Evolutionary conservation across 331 rosid genomes (phyloP).

Genomic region (Stylosanthes scabra): DNA sequence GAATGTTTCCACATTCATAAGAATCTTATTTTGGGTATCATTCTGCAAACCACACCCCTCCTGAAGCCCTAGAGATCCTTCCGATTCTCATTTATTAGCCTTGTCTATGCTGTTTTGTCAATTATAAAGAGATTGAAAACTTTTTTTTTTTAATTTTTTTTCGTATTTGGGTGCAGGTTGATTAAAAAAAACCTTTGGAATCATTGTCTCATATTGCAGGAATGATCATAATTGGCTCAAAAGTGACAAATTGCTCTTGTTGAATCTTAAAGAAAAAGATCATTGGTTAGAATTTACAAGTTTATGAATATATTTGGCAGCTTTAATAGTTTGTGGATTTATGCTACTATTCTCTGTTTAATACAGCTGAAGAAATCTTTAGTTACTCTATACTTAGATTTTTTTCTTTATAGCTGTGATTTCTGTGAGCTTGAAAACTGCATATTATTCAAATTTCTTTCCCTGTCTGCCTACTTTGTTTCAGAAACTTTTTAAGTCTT

Average conservation of each 20-base stretch:
- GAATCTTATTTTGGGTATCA: too few relatives aligned
- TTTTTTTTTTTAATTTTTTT: neutral
- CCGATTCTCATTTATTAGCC: slow-evolving; percentile 7
- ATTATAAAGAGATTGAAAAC: slow-evolving; percentile 22
- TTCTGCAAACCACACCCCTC: too few relatives aligned
- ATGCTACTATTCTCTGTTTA: neutral
- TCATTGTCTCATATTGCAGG: slow-evolving; percentile 92
- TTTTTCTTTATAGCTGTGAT: slow-evolving; percentile 4
- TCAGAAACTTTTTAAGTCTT: neutral
- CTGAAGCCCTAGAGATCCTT: too few relatives aligned
- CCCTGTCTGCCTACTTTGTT: neutral
- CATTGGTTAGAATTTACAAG: slow-evolving; percentile 17
- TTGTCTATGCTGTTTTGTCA: neutral
- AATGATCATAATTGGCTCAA: slow-evolving; percentile 89
- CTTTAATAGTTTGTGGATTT: neutral
- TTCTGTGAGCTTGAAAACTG: slow-evolving; percentile 50
- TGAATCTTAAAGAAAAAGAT: slow-evolving; percentile 85
- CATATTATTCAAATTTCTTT: slow-evolving; percentile 46
- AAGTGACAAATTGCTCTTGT: slow-evolving; percentile 91
- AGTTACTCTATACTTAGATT: slow-evolving; percentile 17
- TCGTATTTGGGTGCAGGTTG: slow-evolving; percentile 56
- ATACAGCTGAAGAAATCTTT: slow-evolving; percentile 21
- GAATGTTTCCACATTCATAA: too few relatives aligned
- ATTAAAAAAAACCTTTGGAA: slow-evolving; percentile 92
- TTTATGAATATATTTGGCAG: slow-evolving; percentile 26